Evolutionary conservation across 345 rosid genomes (phyloP).

Genomic region (Gossypium australe): DNA sequence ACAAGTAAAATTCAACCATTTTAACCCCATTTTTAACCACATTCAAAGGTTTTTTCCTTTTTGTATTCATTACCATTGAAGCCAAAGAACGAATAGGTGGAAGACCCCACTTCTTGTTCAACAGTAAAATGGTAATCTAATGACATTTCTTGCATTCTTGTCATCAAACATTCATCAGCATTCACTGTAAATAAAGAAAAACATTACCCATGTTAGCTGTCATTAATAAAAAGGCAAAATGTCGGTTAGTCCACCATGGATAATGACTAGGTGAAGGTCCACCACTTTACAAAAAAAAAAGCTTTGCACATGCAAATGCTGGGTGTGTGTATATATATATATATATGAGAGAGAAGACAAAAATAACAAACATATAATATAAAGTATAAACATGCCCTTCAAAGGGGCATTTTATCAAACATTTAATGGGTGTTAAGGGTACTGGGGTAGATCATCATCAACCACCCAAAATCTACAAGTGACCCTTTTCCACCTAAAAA

Average conservation of each 20-base stretch:
- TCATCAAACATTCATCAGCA: constrained; percentile 91
- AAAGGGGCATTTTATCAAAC: background rate
- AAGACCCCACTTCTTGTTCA: constrained; percentile 97
- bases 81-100: constrained; percentile 89
- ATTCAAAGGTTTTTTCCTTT: background rate
- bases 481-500: constrained; percentile 14
- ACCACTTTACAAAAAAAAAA: constrained; percentile 20
- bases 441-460: background rate
- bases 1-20: background rate
- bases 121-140: constrained; percentile 90
- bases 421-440: background rate
- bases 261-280: constrained; percentile 29
- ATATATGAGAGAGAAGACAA: constrained; percentile 11
- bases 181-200: constrained; percentile 47
- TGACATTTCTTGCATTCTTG: constrained; percentile 99
- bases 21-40: too few species aligned
- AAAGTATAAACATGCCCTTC: constrained; percentile 15
- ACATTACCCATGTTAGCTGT: constrained; percentile 23
- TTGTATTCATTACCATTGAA: constrained; percentile 55
- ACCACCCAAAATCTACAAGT: too few species aligned
- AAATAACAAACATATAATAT: background rate
- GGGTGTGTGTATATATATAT: constrained; percentile 2
- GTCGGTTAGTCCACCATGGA: constrained; percentile 25
- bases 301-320: constrained; percentile 44
- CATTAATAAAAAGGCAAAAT: constrained; percentile 13